Conservation (phyloP, 2,329 filamentous ascomycete genomes). For the Pestalotiopsis sp. region DNA sequence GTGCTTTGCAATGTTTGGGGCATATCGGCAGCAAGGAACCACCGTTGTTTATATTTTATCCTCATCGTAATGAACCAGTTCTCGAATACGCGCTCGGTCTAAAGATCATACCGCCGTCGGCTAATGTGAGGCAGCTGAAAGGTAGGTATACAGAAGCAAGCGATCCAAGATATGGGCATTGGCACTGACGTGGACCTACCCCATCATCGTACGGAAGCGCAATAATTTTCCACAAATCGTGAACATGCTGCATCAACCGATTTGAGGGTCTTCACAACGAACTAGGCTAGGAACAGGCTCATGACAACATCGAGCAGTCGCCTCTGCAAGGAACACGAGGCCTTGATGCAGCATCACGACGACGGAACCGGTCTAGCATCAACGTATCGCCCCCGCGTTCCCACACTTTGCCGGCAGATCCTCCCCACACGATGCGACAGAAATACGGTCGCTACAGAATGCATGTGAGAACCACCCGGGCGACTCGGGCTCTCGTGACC, state of each 20-base stretch:
- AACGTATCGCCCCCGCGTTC: conserved; percentile 19
- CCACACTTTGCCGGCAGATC: conserved; percentile 23
- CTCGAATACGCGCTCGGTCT: not conserved
- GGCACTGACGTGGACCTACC: not conserved
- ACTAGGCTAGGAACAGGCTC: not conserved
- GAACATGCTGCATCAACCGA: not conserved
- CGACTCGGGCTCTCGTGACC: not conserved
- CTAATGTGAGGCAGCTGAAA: not conserved
- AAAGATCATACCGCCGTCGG: not conserved
- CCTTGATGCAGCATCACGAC: conserved; percentile 15
- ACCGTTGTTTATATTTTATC: not conserved
- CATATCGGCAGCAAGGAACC: not conserved
- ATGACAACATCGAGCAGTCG: not conserved
- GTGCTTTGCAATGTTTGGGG: not conserved
- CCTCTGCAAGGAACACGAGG: not conserved
- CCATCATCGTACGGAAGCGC: not conserved
- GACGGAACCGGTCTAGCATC: not conserved
- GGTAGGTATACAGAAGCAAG: too few species aligned
- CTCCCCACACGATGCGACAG: conserved; percentile 13
- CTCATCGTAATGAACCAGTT: not conserved
- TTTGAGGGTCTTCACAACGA: not conserved
- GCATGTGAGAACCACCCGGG: not conserved
- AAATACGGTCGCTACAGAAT: not conserved
- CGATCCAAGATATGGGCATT: not conserved
- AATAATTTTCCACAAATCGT: not conserved